These are phyloP conservation scores for Stramenopiles sp. DNA, from an alignment of 352 stramenopile genomes.

Conservation along the genomic window DNA sequence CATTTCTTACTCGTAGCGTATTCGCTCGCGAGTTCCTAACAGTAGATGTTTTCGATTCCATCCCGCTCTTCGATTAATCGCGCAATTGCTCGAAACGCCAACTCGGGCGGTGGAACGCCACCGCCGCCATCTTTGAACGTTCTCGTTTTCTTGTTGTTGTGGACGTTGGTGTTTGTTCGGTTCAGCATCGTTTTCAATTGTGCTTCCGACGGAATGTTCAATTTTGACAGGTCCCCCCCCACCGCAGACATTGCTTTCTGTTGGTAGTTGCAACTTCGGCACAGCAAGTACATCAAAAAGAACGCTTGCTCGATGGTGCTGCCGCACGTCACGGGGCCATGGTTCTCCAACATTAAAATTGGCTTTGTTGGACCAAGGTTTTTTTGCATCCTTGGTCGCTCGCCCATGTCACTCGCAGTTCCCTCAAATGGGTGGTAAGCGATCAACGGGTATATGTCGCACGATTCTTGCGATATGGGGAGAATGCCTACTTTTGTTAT, in stretches of 20 bases:
- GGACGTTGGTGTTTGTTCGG: too few relatives aligned
- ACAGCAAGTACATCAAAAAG: neutral
- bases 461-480: neutral
- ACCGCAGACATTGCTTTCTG: neutral
- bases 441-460: neutral
- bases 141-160: too few relatives aligned
- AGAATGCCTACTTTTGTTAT: neutral
- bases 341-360: constrained; percentile 11
- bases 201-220: neutral
- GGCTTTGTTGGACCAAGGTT: neutral
- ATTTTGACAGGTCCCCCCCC: neutral
- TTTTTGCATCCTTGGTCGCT: constrained; percentile 3
- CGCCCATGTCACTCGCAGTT: neutral
- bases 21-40: too few relatives aligned
- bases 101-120: neutral
- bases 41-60: neutral
- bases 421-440: neutral
- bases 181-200: neutral
- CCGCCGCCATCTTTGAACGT: neutral
- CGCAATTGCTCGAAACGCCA: neutral
- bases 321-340: neutral
- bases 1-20: too few relatives aligned
- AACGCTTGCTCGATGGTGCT: neutral
- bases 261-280: neutral
- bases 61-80: neutral